Conservation (phyloP, 2,329 filamentous ascomycete species). For the Graphilbum sp. region DNA sequence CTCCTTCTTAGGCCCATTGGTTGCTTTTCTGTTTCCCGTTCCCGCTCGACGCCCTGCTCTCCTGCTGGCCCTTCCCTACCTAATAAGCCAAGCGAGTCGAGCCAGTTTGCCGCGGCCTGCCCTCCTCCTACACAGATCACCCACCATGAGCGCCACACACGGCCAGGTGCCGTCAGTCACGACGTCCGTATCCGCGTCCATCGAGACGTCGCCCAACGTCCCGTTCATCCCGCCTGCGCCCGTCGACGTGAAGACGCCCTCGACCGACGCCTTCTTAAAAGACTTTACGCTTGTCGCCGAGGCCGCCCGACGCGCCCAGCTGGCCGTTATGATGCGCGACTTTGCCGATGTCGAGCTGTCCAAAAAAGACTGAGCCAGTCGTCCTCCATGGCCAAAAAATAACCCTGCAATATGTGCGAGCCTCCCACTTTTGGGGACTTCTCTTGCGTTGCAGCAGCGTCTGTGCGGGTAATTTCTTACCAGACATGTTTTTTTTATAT, state of each 20-base stretch:
- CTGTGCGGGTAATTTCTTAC: no score
- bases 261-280: constrained; percentile 48
- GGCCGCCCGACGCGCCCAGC: constrained; percentile 82
- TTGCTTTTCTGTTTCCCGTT: no score
- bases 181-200: neutral
- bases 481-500: neutral
- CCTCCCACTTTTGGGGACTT: neutral
- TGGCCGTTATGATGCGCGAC: constrained; percentile 77
- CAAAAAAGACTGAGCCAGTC: neutral
- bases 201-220: constrained; percentile 12
- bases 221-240: constrained; percentile 14
- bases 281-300: constrained; percentile 80
- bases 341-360: constrained; percentile 55
- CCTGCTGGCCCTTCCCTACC: no score
- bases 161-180: neutral
- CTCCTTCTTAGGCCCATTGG: no score
- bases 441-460: no score
- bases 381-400: no score
- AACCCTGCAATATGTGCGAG: no score
- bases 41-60: no score
- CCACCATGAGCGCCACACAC: neutral
- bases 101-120: neutral
- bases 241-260: constrained; percentile 18
- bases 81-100: no score
- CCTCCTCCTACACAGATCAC: neutral